Percentiles rank a stretch among this genome's conserved stretches.
phyloP scores from a whole-genome alignment of 805 yeast species.

The Kuraishia borneana region DNA sequence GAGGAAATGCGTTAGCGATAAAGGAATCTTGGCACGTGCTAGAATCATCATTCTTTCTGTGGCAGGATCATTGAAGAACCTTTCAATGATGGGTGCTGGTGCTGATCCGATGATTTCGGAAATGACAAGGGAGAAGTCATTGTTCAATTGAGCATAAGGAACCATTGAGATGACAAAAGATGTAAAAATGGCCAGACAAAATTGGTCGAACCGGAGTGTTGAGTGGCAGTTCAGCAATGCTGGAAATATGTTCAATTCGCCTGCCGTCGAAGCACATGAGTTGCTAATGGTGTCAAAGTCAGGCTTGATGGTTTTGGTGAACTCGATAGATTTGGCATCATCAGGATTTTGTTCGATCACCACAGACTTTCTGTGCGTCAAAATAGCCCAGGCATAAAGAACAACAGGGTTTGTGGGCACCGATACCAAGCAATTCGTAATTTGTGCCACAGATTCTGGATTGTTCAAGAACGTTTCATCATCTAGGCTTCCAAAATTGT shows the following conservation, averaged over 20 bases:
- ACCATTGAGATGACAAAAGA: constrained; percentile 30
- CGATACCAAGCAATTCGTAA: constrained; percentile 27
- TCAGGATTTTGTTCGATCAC: constrained; percentile 28
- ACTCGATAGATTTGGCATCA: constrained; percentile 8
- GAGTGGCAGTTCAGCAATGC: constrained; percentile 29
- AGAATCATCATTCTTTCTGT: constrained; percentile 35
- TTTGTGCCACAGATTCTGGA: constrained; percentile 20
- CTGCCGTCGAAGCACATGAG: constrained; percentile 27
- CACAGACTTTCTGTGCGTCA: constrained; percentile 39
- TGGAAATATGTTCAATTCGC: constrained; percentile 30
- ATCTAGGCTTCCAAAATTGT: constrained; percentile 29
- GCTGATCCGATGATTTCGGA: constrained; percentile 28
- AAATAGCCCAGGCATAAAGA: constrained; percentile 57
- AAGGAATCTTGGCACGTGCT: constrained; percentile 68
- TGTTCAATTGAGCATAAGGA: constrained; percentile 38
- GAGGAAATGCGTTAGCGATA: constrained; percentile 46
- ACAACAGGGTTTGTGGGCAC: constrained; percentile 34
- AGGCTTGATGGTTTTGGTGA: constrained; percentile 11
- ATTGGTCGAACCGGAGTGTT: constrained; percentile 33
- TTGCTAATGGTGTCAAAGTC: constrained; percentile 4
- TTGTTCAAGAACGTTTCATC: constrained; percentile 30
- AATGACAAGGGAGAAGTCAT: constrained; percentile 29
- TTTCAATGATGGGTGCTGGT: constrained; percentile 31
- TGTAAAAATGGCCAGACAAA: constrained; percentile 39
- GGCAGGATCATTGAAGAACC: constrained; percentile 33